These are phyloP conservation scores for Xylaria bambusicola DNA, from an alignment of 495 filamentous ascomycete species.

Conservation along the genomic window DNA sequence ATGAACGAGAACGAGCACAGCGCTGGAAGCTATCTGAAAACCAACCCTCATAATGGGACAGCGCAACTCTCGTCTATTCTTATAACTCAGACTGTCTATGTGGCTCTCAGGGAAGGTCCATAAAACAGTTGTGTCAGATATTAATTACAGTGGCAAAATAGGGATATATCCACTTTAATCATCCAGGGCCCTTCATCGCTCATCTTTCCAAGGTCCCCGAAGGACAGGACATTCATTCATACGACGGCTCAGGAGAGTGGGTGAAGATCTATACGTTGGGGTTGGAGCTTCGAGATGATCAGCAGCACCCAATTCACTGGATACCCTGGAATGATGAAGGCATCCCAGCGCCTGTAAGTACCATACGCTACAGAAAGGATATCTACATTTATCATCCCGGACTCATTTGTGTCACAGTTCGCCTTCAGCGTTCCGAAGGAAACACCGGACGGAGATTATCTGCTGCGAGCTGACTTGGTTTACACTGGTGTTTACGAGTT, in stretches of 20 bases:
- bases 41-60: background rate
- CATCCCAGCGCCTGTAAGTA: background rate
- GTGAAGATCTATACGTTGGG: slow-evolving; percentile 11
- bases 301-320: background rate
- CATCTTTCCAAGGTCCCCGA: slow-evolving; percentile 12
- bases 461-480: background rate
- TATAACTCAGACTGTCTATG: no score
- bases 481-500: background rate
- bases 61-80: no score
- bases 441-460: slow-evolving; percentile 4
- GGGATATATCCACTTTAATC: slow-evolving; percentile 1
- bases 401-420: background rate
- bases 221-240: background rate
- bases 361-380: no score
- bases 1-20: no score
- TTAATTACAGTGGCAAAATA: no score
- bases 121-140: no score
- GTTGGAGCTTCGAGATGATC: background rate
- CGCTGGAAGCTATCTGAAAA: background rate
- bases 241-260: slow-evolving; percentile 13
- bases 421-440: slow-evolving; percentile 1
- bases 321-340: background rate
- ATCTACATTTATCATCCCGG: no score
- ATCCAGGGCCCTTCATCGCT: slow-evolving; percentile 2
- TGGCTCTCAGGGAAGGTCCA: no score